A percentile compares a stretch with the other conserved stretches of the same genome.
phyloP scores from a whole-genome alignment of 1,284 basidiomycete species.

The Ceratobasidium sp. region DNA sequence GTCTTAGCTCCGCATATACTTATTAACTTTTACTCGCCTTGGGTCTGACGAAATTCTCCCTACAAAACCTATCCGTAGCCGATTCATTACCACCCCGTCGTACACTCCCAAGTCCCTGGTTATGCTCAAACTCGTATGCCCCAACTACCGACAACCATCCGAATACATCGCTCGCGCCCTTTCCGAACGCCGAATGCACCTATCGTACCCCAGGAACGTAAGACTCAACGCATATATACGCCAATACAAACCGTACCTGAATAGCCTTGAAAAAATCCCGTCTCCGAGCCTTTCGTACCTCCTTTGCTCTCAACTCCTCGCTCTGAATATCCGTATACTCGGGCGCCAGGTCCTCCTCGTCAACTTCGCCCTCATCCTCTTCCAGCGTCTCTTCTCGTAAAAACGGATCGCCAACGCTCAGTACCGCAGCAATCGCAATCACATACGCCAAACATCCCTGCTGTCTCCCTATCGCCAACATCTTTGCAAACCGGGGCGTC shows the following conservation, averaged over 20 bases:
- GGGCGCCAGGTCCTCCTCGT: constrained; percentile 60
- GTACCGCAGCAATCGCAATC: constrained; percentile 89
- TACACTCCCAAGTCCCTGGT: constrained; percentile 59
- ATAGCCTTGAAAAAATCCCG: constrained; percentile 86
- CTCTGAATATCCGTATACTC: constrained; percentile 70
- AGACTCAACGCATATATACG: constrained; percentile 40
- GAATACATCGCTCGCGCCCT: constrained; percentile 90
- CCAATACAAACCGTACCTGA: constrained; percentile 64
- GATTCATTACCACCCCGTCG: constrained; percentile 76
- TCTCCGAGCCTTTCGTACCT: constrained; percentile 72
- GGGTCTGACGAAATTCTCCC: constrained; percentile 88
- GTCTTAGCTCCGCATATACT: neutral
- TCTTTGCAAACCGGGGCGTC: constrained; percentile 92
- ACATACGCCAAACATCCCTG: constrained; percentile 94
- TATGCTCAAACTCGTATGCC: constrained; percentile 78
- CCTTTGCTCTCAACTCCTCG: constrained; percentile 74
- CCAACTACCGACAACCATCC: constrained; percentile 92
- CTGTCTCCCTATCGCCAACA: constrained; percentile 93
- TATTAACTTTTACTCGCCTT: constrained; percentile 70
- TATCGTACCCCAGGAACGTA: constrained; percentile 56
- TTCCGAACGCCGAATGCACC: constrained; percentile 85
- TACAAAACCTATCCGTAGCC: constrained; percentile 73
- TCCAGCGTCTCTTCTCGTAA: constrained; percentile 81
- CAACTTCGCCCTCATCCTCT: constrained; percentile 64
- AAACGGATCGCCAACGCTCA: constrained; percentile 98